Percentiles rank a stretch among this genome's conserved stretches.
phyloP scores from a whole-genome alignment of 2,329 filamentous ascomycete genomes.

The Nemania serpens region DNA sequence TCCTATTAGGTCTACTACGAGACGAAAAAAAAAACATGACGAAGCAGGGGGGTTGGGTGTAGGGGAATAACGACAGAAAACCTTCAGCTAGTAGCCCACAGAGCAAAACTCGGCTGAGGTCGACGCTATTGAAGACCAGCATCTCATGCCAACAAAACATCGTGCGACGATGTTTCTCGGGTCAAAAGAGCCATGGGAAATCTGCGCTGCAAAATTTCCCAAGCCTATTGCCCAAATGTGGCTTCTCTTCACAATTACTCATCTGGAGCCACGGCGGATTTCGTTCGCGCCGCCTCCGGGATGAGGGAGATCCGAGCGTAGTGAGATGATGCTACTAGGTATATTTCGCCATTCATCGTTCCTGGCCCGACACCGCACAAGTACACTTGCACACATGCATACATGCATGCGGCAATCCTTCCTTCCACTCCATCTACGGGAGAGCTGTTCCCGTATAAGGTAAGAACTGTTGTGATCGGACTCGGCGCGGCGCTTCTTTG shows the following conservation, averaged over 20 bases:
- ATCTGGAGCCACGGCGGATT: constrained; percentile 17
- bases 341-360: constrained; percentile 28
- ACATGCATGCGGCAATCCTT: constrained; percentile 11
- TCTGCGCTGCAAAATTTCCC: constrained; percentile 16
- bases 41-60: constrained; percentile 22
- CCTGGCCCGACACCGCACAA: constrained; percentile 28
- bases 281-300: constrained; percentile 19
- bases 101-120: constrained; percentile 12
- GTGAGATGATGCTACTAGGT: constrained; percentile 41
- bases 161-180: constrained; percentile 10
- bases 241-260: constrained; percentile 32
- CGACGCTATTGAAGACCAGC: constrained; percentile 34
- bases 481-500: constrained; percentile 40
- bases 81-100: constrained; percentile 9
- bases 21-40: constrained; percentile 19
- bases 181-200: background rate
- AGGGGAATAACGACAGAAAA: constrained; percentile 8
- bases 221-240: constrained; percentile 15
- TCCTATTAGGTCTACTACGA: constrained; percentile 28
- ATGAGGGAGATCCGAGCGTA: constrained; percentile 34
- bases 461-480: constrained; percentile 16
- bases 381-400: constrained; percentile 13
- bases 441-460: background rate
- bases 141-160: constrained; percentile 36
- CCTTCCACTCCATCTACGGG: constrained; percentile 20